These are phyloP conservation scores for Fusarium sp. DNA, from an alignment of 2,329 filamentous ascomycete genomes.

Conservation along the genomic window DNA sequence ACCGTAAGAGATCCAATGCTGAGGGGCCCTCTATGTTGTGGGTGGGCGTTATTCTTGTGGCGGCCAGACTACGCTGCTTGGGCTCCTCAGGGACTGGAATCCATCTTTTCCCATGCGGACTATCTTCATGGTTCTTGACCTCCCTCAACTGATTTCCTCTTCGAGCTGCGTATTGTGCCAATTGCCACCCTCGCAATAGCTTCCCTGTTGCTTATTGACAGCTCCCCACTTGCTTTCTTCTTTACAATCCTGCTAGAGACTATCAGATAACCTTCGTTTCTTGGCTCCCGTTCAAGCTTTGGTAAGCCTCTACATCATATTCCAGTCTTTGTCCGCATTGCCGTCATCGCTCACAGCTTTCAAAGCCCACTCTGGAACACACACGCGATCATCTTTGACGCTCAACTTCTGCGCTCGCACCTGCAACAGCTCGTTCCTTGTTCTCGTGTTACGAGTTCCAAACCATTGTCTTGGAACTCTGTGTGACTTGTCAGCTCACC, in stretches of 20 bases:
- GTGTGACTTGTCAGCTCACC: constrained; percentile 40
- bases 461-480: constrained; percentile 37
- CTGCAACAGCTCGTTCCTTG: constrained; percentile 34
- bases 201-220: constrained; percentile 31
- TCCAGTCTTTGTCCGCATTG: constrained; percentile 39
- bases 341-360: constrained; percentile 44
- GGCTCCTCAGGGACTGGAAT: constrained; percentile 47
- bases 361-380: constrained; percentile 32
- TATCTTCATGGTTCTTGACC: constrained; percentile 42
- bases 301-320: constrained; percentile 44
- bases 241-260: constrained; percentile 24
- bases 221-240: constrained; percentile 30
- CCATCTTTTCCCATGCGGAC: constrained; percentile 47
- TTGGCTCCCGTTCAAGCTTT: constrained; percentile 39
- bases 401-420: constrained; percentile 36
- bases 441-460: constrained; percentile 40
- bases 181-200: constrained; percentile 38
- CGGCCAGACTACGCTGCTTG: constrained; percentile 39
- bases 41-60: constrained; percentile 46
- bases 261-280: constrained; percentile 24
- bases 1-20: constrained; percentile 25
- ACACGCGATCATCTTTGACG: constrained; percentile 41
- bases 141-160: constrained; percentile 38
- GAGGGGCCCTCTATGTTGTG: constrained; percentile 40
- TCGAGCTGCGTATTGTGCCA: constrained; percentile 28